Evolutionary conservation across 2,329 filamentous ascomycete species (phyloP).

Genomic region (Reticulascus tulasneorum): DNA sequence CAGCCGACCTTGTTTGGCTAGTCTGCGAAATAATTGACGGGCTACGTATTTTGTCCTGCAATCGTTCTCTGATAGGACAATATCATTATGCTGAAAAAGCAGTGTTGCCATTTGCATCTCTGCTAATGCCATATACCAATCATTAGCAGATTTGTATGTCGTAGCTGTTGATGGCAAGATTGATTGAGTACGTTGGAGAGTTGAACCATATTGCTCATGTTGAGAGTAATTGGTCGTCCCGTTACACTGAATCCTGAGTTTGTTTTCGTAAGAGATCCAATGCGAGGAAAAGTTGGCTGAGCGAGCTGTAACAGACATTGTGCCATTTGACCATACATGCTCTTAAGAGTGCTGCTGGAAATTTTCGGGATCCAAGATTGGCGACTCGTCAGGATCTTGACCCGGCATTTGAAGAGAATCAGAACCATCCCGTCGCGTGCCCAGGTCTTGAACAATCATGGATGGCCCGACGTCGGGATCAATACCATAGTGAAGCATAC

Average conservation of each 20-base stretch:
- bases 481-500: constrained; percentile 16
- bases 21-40: constrained; percentile 9
- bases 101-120: constrained; percentile 30
- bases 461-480: constrained; percentile 18
- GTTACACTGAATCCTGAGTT: constrained; percentile 16
- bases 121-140: constrained; percentile 30
- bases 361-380: constrained; percentile 14
- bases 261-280: constrained; percentile 28
- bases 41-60: constrained; percentile 28
- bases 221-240: constrained; percentile 24
- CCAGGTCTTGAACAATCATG: constrained; percentile 19
- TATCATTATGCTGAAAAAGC: constrained; percentile 29
- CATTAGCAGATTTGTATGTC: constrained; percentile 16
- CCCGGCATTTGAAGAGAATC: constrained; percentile 15
- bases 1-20: not conserved
- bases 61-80: constrained; percentile 25
- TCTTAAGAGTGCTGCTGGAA: not conserved
- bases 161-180: constrained; percentile 9
- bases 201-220: constrained; percentile 31
- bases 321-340: constrained; percentile 22
- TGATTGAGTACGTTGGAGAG: constrained; percentile 8
- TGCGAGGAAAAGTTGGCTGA: constrained; percentile 23
- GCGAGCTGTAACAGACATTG: constrained; percentile 32
- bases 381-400: constrained; percentile 15
- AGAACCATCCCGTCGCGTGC: constrained; percentile 13